Percentiles rank a stretch among this genome's conserved stretches.
These are phyloP conservation scores for Lactarius trivialis DNA, from an alignment of 768 basidiomycete genomes.

Conservation along the genomic window DNA sequence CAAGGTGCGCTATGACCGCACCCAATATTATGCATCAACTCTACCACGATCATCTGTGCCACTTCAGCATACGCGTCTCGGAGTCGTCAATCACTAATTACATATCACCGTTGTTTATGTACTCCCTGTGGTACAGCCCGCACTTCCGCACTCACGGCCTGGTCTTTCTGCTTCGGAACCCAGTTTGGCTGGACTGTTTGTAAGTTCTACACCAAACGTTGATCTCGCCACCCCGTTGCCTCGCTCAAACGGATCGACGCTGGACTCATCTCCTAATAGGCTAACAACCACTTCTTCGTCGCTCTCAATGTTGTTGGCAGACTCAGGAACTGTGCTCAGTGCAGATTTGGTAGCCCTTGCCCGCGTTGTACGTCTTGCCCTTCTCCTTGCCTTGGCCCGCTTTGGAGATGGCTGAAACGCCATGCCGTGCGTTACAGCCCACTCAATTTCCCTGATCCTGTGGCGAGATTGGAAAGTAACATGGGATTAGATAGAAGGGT, in stretches of 20 bases:
- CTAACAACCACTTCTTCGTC: conserved; percentile 24
- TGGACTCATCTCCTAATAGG: conserved; percentile 14
- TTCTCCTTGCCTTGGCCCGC: conserved; percentile 35
- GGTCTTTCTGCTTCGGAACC: background rate
- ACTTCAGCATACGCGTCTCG: background rate
- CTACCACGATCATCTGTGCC: background rate
- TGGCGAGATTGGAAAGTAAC: conserved; percentile 22
- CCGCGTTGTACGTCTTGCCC: conserved; percentile 22
- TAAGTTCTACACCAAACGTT: conserved; percentile 17
- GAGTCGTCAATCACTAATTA: background rate
- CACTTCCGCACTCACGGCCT: conserved; percentile 17
- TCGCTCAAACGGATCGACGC: conserved; percentile 14
- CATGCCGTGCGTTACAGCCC: conserved; percentile 59
- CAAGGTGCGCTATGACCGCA: background rate
- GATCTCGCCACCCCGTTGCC: conserved; percentile 16
- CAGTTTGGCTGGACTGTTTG: conserved; percentile 22
- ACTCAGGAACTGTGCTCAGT: conserved; percentile 22
- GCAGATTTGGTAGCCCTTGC: background rate
- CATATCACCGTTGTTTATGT: background rate
- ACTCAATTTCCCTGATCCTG: conserved; percentile 81
- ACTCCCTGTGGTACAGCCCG: conserved; percentile 35
- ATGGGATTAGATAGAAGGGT: conserved; percentile 26
- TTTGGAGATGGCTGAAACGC: conserved; percentile 56
- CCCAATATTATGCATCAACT: background rate
- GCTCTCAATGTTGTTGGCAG: conserved; percentile 13